Evolutionary conservation across 805 yeast species (phyloP).

Genomic region (Barnettozyma californica): DNA sequence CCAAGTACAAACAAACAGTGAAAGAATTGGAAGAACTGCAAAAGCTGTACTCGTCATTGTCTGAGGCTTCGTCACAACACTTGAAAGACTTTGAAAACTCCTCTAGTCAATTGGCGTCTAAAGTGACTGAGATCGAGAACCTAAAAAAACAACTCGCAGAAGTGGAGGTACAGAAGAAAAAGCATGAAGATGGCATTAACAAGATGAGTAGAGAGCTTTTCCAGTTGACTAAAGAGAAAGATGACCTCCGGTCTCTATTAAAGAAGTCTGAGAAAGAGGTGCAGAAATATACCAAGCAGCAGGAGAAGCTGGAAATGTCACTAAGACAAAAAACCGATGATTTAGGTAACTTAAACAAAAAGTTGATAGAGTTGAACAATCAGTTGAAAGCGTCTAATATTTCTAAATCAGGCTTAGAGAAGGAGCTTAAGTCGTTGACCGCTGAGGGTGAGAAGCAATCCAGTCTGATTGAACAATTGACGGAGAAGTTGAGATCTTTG

Average conservation of each 20-base stretch:
- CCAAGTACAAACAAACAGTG: constrained; percentile 3
- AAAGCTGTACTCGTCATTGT: constrained; percentile 29
- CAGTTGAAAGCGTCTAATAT: neutral
- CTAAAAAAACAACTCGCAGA: constrained; percentile 26
- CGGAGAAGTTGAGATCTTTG: constrained; percentile 40
- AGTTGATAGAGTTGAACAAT: constrained; percentile 7
- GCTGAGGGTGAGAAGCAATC: constrained; percentile 28
- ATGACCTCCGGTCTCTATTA: constrained; percentile 40
- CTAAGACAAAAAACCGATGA: constrained; percentile 17
- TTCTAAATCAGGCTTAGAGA: constrained; percentile 14
- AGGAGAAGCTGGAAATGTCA: constrained; percentile 15
- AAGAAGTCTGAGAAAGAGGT: constrained; percentile 33
- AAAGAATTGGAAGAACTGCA: constrained; percentile 24
- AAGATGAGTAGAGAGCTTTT: constrained; percentile 85
- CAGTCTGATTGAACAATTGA: constrained; percentile 34
- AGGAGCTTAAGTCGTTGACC: constrained; percentile 24
- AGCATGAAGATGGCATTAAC: constrained; percentile 82
- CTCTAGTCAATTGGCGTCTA: constrained; percentile 14
- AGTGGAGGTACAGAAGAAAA: constrained; percentile 38
- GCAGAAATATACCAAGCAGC: constrained; percentile 21
- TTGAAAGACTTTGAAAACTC: constrained; percentile 25
- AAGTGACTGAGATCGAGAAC: constrained; percentile 19
- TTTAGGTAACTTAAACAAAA: constrained; percentile 7
- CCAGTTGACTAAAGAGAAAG: constrained; percentile 55
- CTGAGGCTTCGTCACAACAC: constrained; percentile 29